Base-by-base conservation (phyloP, 2,329 filamentous ascomycete species). In the Apiospora marii region DNA sequence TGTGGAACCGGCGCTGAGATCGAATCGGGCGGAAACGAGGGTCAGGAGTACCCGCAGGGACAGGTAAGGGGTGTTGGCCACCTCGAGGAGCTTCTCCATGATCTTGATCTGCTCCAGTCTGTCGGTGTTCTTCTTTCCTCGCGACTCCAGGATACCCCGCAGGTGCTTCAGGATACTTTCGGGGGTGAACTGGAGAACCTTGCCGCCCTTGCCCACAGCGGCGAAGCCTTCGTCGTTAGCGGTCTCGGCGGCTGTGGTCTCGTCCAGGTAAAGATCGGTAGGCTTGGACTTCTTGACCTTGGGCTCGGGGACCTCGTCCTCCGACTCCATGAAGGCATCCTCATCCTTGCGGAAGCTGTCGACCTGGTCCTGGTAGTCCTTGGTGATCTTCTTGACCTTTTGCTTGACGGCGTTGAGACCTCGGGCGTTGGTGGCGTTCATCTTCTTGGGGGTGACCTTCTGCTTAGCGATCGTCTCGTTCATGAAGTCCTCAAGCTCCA, bases 81-180 rank as follows among this genome's bases (percentile, higher is more conserved):
- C 95, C 82, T 98, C 95, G 80, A 92, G 87, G 71, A 99, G 90
- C 87, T 95, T 98, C 89, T 98, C 96, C 95, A 99, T 97, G 70
- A 96, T 92, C 84, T 93, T 92, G 84, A 99, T 98, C 85, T 99
- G 96, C 85, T 99, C 96, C 67, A 90, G 82, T 68, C 95, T 92
- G 83, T 99, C 96, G 76, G 96, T 98, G 88, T 98, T 98, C 91
- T 99, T 99, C 89, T 98, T 97, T 82, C 96, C 96, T 87, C 96
- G 91, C 73, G 96, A 95, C 87, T 99, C 96, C 81, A 98, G 88
- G 80, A 99, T 98, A 70, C 92, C 90, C 72, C 96, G 92, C 70
- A 99, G 89, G 84, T 98, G 95, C 88, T 99, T 99, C 83, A 98
- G 93, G 81, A 99, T 99, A 83, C 95, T 96, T 87, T 99, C 96